These are phyloP conservation scores for Calvatia gigantea DNA, from an alignment of 768 basidiomycete genomes.

Conservation along the genomic window DNA sequence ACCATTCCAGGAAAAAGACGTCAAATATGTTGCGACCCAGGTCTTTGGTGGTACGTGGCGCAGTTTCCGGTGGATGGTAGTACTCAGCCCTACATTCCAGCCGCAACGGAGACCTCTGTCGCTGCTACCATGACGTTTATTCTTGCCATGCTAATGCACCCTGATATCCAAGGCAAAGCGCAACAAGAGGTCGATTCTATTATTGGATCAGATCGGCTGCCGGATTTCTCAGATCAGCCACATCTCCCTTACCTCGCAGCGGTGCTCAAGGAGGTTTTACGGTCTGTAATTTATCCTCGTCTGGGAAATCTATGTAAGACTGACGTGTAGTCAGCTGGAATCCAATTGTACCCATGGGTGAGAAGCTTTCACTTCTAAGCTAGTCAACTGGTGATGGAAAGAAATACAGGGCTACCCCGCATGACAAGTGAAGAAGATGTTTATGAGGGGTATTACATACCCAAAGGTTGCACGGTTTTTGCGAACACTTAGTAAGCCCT, in stretches of 20 bases:
- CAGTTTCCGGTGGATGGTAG: not conserved
- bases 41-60: slow-evolving; percentile 1
- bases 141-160: slow-evolving; percentile 1
- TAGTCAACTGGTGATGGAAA: not conserved
- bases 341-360: slow-evolving; percentile 10
- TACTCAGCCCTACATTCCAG: not conserved
- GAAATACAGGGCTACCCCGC: not conserved
- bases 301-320: too few species aligned
- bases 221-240: not conserved
- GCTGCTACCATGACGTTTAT: not conserved
- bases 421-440: too few species aligned
- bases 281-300: not conserved
- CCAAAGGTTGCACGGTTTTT: slow-evolving; percentile 3
- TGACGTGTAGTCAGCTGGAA: not conserved
- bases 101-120: slow-evolving; percentile 8
- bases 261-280: slow-evolving; percentile 5
- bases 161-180: not conserved
- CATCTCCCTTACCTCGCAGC: slow-evolving; percentile 3
- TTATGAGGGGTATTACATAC: too few species aligned
- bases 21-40: not conserved
- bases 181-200: slow-evolving; percentile 7
- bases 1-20: not conserved
- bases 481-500: slow-evolving; percentile 1
- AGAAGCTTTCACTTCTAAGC: not conserved
- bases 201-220: slow-evolving; percentile 2